Evolutionary conservation across 139 green algal species (phyloP).

Genomic region (Pseudopediastrum boryanum): DNA sequence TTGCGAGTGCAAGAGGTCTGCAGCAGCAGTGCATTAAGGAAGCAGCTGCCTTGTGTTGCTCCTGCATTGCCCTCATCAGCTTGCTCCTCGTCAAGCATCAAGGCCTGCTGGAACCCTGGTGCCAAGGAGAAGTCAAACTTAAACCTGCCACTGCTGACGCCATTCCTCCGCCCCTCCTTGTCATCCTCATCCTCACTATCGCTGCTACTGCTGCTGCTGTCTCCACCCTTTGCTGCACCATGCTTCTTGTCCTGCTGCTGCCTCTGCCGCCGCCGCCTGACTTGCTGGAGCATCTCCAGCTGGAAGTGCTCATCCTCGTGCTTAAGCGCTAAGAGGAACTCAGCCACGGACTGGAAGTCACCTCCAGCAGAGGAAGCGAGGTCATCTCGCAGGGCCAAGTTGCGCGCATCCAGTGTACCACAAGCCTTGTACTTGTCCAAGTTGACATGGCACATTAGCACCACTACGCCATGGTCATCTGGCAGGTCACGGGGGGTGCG

Average conservation of each 20-base stretch:
- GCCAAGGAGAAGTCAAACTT: slow-evolving; percentile 1
- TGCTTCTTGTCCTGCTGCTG: not conserved
- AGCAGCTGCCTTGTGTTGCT: not conserved
- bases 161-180: not conserved
- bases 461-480: not conserved
- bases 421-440: slow-evolving; percentile 8
- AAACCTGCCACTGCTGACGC: not conserved
- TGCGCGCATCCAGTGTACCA: not conserved
- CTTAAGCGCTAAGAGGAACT: slow-evolving; percentile 3
- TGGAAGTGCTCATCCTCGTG: not conserved
- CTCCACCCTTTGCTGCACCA: not conserved
- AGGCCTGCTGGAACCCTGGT: not conserved
- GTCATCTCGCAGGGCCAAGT: not conserved
- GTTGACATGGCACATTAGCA: slow-evolving; percentile 9
- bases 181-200: not conserved
- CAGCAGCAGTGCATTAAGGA: not conserved
- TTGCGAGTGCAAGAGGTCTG: not conserved
- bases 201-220: not conserved
- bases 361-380: not conserved
- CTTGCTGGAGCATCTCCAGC: not conserved
- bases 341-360: not conserved
- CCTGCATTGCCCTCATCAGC: not conserved
- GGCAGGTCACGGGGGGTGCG: not conserved
- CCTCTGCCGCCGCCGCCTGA: not conserved
- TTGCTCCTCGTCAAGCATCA: not conserved